phyloP scores from a whole-genome alignment of 495 filamentous ascomycete genomes.

The Symbiotaphrina buchneri region DNA sequence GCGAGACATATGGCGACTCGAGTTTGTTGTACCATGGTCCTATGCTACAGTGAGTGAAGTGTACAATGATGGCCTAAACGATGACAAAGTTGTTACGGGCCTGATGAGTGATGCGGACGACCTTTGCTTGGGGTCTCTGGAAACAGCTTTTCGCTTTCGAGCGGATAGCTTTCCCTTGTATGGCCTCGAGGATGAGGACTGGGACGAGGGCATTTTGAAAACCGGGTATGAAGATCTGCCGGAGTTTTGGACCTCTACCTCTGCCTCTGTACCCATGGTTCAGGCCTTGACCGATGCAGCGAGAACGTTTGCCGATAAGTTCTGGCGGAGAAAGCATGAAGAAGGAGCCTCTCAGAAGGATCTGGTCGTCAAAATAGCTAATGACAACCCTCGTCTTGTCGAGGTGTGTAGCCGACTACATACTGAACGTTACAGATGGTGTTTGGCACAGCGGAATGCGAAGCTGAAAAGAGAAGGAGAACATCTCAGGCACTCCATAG shows the following conservation, averaged over 20 bases:
- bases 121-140: conserved; percentile 45
- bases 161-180: conserved; percentile 40
- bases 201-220: conserved; percentile 42
- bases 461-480: conserved; percentile 22
- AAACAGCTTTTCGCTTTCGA: conserved; percentile 55
- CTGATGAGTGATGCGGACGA: conserved; percentile 45
- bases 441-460: conserved; percentile 21
- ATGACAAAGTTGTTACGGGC: conserved; percentile 21
- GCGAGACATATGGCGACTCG: conserved; percentile 47
- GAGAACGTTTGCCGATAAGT: too few species aligned
- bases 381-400: conserved; percentile 29
- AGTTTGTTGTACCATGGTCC: conserved; percentile 54
- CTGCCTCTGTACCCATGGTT: conserved; percentile 29
- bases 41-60: conserved; percentile 46
- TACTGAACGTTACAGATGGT: conserved; percentile 39
- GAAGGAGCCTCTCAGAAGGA: conserved; percentile 12
- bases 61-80: conserved; percentile 27
- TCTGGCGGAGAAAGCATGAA: too few species aligned
- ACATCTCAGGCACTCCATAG: conserved; percentile 28
- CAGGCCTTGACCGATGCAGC: conserved; percentile 25
- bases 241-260: conserved; percentile 60
- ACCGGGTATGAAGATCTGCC: conserved; percentile 38
- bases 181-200: conserved; percentile 36
- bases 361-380: conserved; percentile 14
- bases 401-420: conserved; percentile 33